Base-by-base conservation (phyloP, 129 eudicot genomes). In the Calendula officinalis region DNA sequence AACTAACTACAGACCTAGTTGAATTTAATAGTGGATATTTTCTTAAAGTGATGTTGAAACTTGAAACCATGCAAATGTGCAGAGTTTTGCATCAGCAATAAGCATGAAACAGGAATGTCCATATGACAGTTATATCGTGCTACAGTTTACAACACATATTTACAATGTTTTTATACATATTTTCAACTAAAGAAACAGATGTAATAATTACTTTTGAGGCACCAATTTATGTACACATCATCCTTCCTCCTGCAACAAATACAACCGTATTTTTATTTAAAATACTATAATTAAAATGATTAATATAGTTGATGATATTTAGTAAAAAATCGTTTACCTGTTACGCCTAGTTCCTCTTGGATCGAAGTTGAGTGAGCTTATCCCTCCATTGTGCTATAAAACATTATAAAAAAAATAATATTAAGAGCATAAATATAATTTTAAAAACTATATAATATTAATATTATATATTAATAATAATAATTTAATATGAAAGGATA, bases 91-190 rank as follows among this genome's bases (percentile, higher is more conserved):
- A n/a, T n/a, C 63, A 67, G 22, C 43, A 67, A 39, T 30, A 40
- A 40, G 45, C 60, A 50, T 38, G 38, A 66, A 38, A 41, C 8
- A 54, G 22, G 13, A 52, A 51, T 38, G 60, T 52, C 41, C 44
- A 54, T 22, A 0, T 6, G 27, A 27, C 13, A 52, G 62, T 51
- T n/a, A n/a, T 38, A 34, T 57, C 43, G 53, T 32, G 40, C 47
- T 14, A 62, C 64, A 47, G 56, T 43, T 63, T 51, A 71, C 76
- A 63, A 71, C 69, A 52, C 53, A 60, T 71, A 71, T 71, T 71
- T 62, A 71, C 76, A 71, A 62, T 8, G 35, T 3, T 52, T 52
- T 52, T 0, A 39, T 71, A 61, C 67, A 69, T 58, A 50, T 70
- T 50, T 71, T 71, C 38, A 52, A 41, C 69, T 61, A 62, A 41